Conservation (phyloP, 768 basidiomycete species). For the Trametes cubensis region DNA sequence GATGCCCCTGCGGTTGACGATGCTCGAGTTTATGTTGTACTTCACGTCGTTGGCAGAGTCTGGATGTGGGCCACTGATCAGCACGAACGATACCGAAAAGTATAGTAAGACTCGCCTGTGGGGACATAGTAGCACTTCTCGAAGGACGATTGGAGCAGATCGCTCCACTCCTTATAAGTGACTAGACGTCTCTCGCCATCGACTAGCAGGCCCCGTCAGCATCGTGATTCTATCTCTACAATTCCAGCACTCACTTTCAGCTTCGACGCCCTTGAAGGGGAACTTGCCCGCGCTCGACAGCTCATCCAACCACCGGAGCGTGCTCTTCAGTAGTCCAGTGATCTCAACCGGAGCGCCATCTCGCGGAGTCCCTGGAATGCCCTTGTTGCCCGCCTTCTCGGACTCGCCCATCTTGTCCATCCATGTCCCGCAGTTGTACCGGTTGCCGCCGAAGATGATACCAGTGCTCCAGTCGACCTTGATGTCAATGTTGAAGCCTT, state of each 20-base stretch:
- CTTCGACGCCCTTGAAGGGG: conserved; percentile 89
- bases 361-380: conserved; percentile 92
- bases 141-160: conserved; percentile 82
- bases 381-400: conserved; percentile 88
- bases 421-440: conserved; percentile 90
- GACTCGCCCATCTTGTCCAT: conserved; percentile 99
- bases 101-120: conserved; percentile 48
- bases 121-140: conserved; percentile 93
- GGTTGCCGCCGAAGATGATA: conserved; percentile 84
- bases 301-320: conserved; percentile 83
- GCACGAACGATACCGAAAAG: neutral
- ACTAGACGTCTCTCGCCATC: conserved; percentile 67
- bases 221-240: neutral
- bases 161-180: conserved; percentile 89
- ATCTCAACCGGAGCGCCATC: conserved; percentile 98
- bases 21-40: conserved; percentile 66
- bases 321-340: conserved; percentile 89
- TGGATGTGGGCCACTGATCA: conserved; percentile 30
- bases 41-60: conserved; percentile 72
- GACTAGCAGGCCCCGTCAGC: conserved; percentile 47
- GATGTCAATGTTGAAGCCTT: conserved; percentile 92
- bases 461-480: conserved; percentile 97
- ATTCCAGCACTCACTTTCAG: conserved; percentile 58
- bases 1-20: conserved; percentile 90
- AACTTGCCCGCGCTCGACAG: conserved; percentile 69